Evolutionary conservation across 768 basidiomycete species (phyloP).

Genomic region (Boletus rubropictus): DNA sequence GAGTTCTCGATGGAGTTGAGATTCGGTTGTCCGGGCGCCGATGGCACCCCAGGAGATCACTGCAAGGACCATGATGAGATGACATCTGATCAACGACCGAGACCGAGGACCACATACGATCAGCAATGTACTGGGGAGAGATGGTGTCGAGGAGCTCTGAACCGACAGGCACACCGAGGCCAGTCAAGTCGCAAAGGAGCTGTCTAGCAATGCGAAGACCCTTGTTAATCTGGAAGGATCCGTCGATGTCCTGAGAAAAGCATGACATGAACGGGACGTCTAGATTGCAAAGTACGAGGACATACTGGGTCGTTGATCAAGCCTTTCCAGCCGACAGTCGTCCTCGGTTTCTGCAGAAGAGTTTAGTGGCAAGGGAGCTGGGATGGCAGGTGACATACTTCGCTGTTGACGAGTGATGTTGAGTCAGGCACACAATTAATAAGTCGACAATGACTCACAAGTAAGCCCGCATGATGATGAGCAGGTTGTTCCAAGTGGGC

Average conservation of each 20-base stretch:
- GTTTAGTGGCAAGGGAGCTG: conserved; percentile 7
- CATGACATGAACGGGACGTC: not conserved
- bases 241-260: conserved; percentile 63
- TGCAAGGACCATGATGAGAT: conserved; percentile 17
- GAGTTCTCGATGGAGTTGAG: conserved; percentile 93
- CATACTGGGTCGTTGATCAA: conserved; percentile 78
- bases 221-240: conserved; percentile 94
- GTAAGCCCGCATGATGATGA: conserved; percentile 95
- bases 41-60: conserved; percentile 93
- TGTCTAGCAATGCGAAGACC: conserved; percentile 84
- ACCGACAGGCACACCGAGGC: conserved; percentile 87
- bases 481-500: conserved; percentile 63
- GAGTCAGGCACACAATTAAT: conserved; percentile 20
- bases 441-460: conserved; percentile 59
- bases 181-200: conserved; percentile 86
- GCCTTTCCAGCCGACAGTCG: conserved; percentile 98
- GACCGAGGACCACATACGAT: conserved; percentile 41
- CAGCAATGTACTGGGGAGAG: conserved; percentile 78
- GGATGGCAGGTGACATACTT: conserved; percentile 26
- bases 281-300: not conserved
- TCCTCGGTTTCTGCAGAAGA: conserved; percentile 75
- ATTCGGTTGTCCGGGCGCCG: conserved; percentile 95
- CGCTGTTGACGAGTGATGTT: conserved; percentile 34
- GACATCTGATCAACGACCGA: not conserved
- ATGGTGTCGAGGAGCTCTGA: conserved; percentile 88